These are phyloP conservation scores for Chaetomiaceae sp. DNA, from an alignment of 2,329 filamentous ascomycete species.

Conservation along the genomic window DNA sequence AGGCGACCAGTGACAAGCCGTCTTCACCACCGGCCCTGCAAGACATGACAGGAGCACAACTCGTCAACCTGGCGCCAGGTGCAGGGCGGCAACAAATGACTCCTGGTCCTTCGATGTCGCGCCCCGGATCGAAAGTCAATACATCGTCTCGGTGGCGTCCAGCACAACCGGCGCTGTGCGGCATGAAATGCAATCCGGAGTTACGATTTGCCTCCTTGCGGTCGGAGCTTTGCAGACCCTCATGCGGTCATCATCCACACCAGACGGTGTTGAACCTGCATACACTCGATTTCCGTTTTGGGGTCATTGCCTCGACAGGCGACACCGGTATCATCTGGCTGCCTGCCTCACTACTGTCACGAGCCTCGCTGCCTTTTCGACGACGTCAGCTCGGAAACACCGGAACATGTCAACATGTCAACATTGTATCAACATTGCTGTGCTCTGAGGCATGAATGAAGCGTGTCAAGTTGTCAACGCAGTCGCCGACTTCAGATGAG, in stretches of 20 bases:
- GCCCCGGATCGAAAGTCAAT: neutral
- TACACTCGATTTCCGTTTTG: neutral
- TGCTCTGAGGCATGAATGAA: neutral
- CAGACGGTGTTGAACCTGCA: neutral
- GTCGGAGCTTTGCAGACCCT: slow-evolving; percentile 4
- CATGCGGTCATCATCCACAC: slow-evolving; percentile 9
- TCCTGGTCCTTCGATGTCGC: neutral
- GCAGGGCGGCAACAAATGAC: slow-evolving; percentile 1
- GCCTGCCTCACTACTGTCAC: neutral
- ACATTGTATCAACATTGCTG: too few relatives aligned
- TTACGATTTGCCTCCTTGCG: slow-evolving; percentile 3
- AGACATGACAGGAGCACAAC: neutral
- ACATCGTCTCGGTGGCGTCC: neutral
- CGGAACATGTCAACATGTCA: neutral
- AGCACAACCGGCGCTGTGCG: neutral
- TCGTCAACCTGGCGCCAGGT: neutral
- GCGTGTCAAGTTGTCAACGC: neutral
- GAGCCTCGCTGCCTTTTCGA: neutral
- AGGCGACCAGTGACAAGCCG: slow-evolving; percentile 1
- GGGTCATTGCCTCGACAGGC: neutral
- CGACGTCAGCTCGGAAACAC: neutral
- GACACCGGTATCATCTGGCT: neutral
- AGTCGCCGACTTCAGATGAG: neutral
- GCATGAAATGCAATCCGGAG: neutral
- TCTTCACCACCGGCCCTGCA: neutral